Percentiles rank a stretch among this genome's conserved stretches.
Conservation (phyloP, 495 filamentous ascomycete genomes). For the Lasiosphaeria ovina region DNA sequence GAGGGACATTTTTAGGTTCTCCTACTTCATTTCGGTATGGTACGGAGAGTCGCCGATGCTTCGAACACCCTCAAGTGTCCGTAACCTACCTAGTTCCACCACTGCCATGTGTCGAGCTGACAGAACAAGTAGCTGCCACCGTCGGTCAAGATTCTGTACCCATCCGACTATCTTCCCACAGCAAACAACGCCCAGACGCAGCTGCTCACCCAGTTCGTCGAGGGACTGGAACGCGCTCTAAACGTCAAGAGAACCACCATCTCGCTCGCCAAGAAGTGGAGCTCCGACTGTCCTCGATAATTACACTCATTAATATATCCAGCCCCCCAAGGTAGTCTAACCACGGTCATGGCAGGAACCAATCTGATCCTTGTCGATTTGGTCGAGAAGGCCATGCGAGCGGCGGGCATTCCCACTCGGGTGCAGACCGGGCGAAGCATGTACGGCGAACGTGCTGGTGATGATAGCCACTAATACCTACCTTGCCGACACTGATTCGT, state of each 20-base stretch:
- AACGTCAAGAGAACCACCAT: conserved; percentile 4
- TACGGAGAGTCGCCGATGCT: conserved; percentile 6
- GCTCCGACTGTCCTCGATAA: neutral
- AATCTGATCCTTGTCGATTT: neutral
- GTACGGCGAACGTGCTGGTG: neutral
- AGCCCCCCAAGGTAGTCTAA: neutral
- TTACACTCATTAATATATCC: neutral
- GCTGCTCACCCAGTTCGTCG: conserved; percentile 3
- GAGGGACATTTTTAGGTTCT: conserved; percentile 3
- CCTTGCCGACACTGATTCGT: too few species aligned
- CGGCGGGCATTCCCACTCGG: neutral
- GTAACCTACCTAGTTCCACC: neutral
- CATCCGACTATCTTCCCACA: conserved; percentile 5
- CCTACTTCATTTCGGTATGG: conserved; percentile 4
- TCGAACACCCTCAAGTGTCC: neutral
- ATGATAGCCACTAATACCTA: neutral
- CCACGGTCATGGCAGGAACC: neutral
- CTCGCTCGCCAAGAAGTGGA: conserved; percentile 4
- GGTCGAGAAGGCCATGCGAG: neutral
- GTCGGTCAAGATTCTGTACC: conserved; percentile 1
- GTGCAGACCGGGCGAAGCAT: neutral
- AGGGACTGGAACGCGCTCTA: conserved; percentile 1
- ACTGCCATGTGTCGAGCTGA: neutral
- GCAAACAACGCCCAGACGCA: neutral
- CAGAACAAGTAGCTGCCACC: neutral